These are phyloP conservation scores for Phaeosphaeria sp. DNA, from an alignment of 2,329 filamentous ascomycete species.

Conservation along the genomic window DNA sequence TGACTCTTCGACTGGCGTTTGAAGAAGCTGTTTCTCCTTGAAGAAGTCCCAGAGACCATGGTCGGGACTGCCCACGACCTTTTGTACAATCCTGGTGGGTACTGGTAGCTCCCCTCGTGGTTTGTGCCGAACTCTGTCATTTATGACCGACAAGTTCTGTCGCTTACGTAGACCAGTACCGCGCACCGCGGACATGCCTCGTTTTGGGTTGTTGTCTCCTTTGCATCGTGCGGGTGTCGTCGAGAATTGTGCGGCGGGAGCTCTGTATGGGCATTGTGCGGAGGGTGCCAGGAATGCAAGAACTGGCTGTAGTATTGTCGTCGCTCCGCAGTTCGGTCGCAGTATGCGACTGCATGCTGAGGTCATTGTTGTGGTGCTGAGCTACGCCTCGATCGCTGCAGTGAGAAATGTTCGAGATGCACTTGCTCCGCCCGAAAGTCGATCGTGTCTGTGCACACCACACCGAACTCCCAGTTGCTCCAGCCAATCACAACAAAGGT, in stretches of 20 bases:
- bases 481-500: neutral
- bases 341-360: constrained; percentile 35
- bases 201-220: constrained; percentile 78
- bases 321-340: constrained; percentile 28
- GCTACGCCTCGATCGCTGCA: neutral
- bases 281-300: constrained; percentile 38
- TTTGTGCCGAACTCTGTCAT: constrained; percentile 61
- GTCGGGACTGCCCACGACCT: constrained; percentile 68
- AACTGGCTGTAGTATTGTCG: constrained; percentile 24
- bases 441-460: neutral
- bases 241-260: constrained; percentile 61
- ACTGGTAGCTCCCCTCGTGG: constrained; percentile 41
- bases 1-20: constrained; percentile 73
- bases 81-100: constrained; percentile 54
- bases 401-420: neutral
- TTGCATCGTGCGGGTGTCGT: constrained; percentile 58
- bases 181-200: constrained; percentile 82
- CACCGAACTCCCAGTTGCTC: neutral
- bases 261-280: constrained; percentile 25
- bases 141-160: constrained; percentile 75
- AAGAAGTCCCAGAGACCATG: constrained; percentile 97
- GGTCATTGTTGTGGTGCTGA: constrained; percentile 36
- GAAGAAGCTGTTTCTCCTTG: constrained; percentile 70
- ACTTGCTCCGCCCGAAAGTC: neutral
- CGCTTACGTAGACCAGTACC: constrained; percentile 71